These are phyloP conservation scores for Gamsiella multidivaricata DNA, from an alignment of 192 early-diverging fungal genomes.

Conservation along the genomic window DNA sequence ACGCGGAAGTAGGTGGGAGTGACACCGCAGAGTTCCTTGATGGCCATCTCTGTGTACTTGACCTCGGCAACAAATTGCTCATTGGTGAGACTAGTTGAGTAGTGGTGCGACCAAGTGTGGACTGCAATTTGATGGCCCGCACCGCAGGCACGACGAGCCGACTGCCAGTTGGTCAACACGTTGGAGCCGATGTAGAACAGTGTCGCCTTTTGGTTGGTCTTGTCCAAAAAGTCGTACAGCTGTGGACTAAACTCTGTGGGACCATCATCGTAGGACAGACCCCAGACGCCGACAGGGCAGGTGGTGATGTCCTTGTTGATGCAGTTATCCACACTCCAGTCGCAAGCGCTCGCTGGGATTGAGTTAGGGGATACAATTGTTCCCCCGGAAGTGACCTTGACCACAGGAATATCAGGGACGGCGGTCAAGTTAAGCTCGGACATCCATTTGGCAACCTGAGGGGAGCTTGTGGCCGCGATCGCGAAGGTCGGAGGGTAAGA, in stretches of 20 bases:
- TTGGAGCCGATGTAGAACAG: slow-evolving; percentile 63
- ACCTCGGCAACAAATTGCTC: slow-evolving; percentile 77
- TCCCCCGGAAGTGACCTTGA: slow-evolving; percentile 24
- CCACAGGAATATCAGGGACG: slow-evolving; percentile 24
- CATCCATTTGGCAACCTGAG: slow-evolving; percentile 39
- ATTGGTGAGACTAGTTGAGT: slow-evolving; percentile 67
- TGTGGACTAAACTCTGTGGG: slow-evolving; percentile 52
- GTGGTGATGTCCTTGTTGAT: slow-evolving; percentile 49
- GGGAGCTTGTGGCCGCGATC: slow-evolving; percentile 35
- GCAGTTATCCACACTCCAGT: slow-evolving; percentile 58
- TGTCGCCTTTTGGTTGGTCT: slow-evolving; percentile 59
- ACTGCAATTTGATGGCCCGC: slow-evolving; percentile 44
- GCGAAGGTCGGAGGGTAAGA: slow-evolving; percentile 7
- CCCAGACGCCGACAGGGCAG: slow-evolving; percentile 62
- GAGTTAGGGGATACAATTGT: slow-evolving; percentile 5
- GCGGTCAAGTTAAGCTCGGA: slow-evolving; percentile 28
- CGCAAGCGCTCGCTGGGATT: slow-evolving; percentile 42
- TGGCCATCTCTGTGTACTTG: slow-evolving; percentile 69
- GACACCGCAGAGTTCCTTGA: slow-evolving; percentile 62
- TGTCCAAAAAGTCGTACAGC: slow-evolving; percentile 62
- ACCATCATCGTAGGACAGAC: slow-evolving; percentile 59
- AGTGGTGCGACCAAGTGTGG: slow-evolving; percentile 68
- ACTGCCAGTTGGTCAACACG: slow-evolving; percentile 51
- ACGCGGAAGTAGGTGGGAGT: slow-evolving; percentile 61
- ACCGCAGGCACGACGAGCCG: slow-evolving; percentile 54